Base-by-base conservation (phyloP, 495 filamentous ascomycete species). In the Penicillium alfredii region DNA sequence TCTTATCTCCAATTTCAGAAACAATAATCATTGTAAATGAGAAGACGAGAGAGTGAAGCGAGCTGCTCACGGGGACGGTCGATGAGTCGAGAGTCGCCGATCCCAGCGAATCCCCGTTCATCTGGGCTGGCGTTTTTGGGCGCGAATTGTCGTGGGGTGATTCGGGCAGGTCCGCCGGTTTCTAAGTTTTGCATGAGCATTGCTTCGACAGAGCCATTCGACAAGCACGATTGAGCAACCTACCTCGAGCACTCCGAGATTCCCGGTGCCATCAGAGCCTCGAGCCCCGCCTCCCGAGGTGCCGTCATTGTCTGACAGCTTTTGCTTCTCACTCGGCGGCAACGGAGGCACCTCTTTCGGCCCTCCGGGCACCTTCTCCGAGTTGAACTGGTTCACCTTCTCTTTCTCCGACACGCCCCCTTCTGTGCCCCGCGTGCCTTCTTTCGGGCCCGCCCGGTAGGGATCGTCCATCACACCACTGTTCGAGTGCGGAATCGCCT, bases 1-100 rank as follows among this genome's bases (percentile, higher is more conserved):
- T 98, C 61, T 98, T 98, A 75, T 98, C 92, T 40, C 92, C 92
- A 56, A 98, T 80, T 58, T 98, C 92, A 43, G 92, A 96, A 49
- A 97, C 85, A 36, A 97, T 72, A 43, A 98, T 98, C 92, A 97
- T 97, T 40, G 88, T 87, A 35, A 95, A 78, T 6, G 92, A 92
- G 31, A 96, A 84, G 15, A 89, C 47, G 51, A 92, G 92, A 7
- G 92, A 97, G 60, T 98, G 92, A 35, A 95, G 71, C 0, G 88
- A 85, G 47, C 81, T 83, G 37, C 86, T 84, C 35, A 88, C 72
- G 31, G 81, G n/a, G n/a, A n/a, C n/a, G n/a, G n/a, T n/a, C n/a
- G n/a, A n/a, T n/a, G n/a, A n/a, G n/a, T n/a, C n/a, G n/a, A n/a
- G n/a, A n/a, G n/a, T n/a, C n/a, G n/a, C n/a, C n/a, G n/a, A n/a